Evolutionary conservation across 148 eudicot species (phyloP).

Genomic region (Persicaria tinctoria): DNA sequence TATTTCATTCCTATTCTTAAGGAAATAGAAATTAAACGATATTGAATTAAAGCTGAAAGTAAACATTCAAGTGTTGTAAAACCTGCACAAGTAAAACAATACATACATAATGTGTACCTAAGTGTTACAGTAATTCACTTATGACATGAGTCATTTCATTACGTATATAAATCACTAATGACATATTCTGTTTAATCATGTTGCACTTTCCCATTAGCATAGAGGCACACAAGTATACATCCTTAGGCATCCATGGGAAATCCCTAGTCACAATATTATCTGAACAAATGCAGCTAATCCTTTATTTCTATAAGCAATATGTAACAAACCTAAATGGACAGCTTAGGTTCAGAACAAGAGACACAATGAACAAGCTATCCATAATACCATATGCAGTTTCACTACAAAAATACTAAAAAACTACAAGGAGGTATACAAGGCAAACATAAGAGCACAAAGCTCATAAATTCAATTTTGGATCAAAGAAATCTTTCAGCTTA

Average conservation of each 20-base stretch:
- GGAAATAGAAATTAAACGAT: background rate
- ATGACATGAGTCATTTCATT: background rate
- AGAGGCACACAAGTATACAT: too few species aligned
- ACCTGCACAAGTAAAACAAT: background rate
- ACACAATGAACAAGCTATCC: background rate
- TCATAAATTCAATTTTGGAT: background rate
- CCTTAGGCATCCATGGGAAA: background rate
- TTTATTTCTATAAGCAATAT: background rate
- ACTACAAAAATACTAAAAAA: too few species aligned
- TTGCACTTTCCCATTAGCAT: too few species aligned
- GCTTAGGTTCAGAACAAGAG: background rate
- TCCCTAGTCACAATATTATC: background rate
- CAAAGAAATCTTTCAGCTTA: slow-evolving; percentile 12
- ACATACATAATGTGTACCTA: background rate
- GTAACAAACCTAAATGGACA: slow-evolving; percentile 3
- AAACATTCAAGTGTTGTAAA: background rate
- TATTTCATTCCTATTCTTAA: background rate
- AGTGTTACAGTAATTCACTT: background rate
- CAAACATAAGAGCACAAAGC: background rate
- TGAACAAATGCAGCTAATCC: background rate
- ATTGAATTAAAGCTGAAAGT: background rate
- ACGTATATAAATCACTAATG: too few species aligned
- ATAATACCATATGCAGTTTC: too few species aligned
- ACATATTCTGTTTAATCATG: too few species aligned
- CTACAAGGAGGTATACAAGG: too few species aligned